Evolutionary conservation across 2,329 filamentous ascomycete species (phyloP).

Genomic region (Fusarium marasasianum): DNA sequence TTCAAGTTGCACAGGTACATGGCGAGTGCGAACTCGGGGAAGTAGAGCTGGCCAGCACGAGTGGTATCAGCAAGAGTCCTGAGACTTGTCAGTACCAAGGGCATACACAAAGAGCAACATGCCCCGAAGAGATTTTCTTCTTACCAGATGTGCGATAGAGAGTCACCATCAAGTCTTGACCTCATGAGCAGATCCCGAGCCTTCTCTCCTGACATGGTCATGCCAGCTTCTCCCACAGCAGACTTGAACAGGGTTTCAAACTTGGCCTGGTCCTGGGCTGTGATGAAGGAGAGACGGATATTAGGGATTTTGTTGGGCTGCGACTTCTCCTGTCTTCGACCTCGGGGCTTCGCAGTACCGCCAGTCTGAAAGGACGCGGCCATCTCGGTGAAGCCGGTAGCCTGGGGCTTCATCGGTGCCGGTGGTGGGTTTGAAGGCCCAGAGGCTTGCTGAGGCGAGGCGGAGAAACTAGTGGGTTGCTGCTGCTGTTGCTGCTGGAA

Average conservation of each 20-base stretch:
- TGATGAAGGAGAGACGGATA: slow-evolving; percentile 95
- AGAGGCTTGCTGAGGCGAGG: slow-evolving; percentile 62
- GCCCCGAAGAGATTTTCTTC: slow-evolving; percentile 45
- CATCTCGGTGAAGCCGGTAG: slow-evolving; percentile 74
- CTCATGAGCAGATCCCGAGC: slow-evolving; percentile 88
- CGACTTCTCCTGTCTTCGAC: slow-evolving; percentile 58
- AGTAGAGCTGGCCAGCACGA: slow-evolving; percentile 93
- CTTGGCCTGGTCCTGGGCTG: slow-evolving; percentile 91
- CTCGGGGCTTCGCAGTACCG: slow-evolving; percentile 55
- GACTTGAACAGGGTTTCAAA: slow-evolving; percentile 99
- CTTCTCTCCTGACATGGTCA: slow-evolving; percentile 91
- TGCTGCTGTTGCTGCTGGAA: slow-evolving; percentile 63
- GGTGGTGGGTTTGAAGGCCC: slow-evolving; percentile 60
- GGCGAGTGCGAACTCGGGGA: slow-evolving; percentile 95
- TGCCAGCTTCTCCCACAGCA: slow-evolving; percentile 83
- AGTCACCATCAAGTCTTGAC: slow-evolving; percentile 86
- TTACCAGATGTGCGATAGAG: slow-evolving; percentile 92
- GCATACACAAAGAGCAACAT: neutral
- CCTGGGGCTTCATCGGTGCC: slow-evolving; percentile 71
- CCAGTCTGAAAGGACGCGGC: slow-evolving; percentile 71
- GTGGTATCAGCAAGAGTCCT: slow-evolving; percentile 96
- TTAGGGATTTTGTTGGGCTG: slow-evolving; percentile 84
- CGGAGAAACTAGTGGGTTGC: slow-evolving; percentile 56
- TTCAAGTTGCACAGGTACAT: slow-evolving; percentile 99
- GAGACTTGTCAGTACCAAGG: slow-evolving; percentile 26